A percentile compares a stretch with the other conserved stretches of the same genome.
Evolutionary conservation across 371 early-diverging fungal genomes (phyloP).

Genomic region (Mucor indicus): DNA sequence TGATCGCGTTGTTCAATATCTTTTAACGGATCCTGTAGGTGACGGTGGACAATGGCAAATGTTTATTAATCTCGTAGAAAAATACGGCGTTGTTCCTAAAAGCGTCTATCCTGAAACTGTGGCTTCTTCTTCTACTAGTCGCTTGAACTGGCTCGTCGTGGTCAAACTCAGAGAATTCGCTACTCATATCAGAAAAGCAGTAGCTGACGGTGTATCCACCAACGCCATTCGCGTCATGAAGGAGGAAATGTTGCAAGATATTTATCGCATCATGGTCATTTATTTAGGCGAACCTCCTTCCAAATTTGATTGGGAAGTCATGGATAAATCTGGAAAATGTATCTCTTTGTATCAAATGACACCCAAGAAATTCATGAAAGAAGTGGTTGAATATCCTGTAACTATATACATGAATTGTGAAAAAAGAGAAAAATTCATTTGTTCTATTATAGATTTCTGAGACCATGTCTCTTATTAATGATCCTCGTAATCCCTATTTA

Average conservation of each 20-base stretch:
- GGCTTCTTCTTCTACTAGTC: conserved; percentile 60
- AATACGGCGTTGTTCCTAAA: conserved; percentile 80
- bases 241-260: conserved; percentile 62
- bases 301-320: conserved; percentile 66
- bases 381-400: conserved; percentile 64
- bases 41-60: conserved; percentile 79
- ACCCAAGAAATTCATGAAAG: conserved; percentile 63
- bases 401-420: conserved; percentile 6
- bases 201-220: conserved; percentile 40
- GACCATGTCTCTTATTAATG: conserved; percentile 74
- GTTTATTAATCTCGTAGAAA: conserved; percentile 73
- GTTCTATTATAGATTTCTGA: conserved; percentile 45
- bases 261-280: conserved; percentile 71
- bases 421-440: neutral
- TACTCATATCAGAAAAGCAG: conserved; percentile 49
- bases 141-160: conserved; percentile 61
- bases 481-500: conserved; percentile 68
- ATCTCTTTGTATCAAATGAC: conserved; percentile 53
- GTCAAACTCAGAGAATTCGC: conserved; percentile 75
- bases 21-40: conserved; percentile 63
- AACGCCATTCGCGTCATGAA: conserved; percentile 47
- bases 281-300: conserved; percentile 77
- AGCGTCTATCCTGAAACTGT: conserved; percentile 68
- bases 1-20: conserved; percentile 72
- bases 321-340: conserved; percentile 70